phyloP scores from a whole-genome alignment of 2,329 filamentous ascomycete genomes.

The Monilinia vaccinii-corymbosi region DNA sequence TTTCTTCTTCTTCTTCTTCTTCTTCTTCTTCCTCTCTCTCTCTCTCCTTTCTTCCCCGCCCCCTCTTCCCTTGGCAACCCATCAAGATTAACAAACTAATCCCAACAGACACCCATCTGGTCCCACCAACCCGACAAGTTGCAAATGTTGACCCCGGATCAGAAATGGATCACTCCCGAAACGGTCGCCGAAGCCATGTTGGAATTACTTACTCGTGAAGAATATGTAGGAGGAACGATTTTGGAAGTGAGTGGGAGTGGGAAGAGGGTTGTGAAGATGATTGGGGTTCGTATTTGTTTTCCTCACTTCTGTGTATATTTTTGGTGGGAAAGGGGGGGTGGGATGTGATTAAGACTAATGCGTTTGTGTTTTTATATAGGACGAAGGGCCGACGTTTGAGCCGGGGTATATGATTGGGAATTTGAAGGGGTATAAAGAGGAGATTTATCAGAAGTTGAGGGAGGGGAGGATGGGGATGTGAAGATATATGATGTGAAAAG shows the following conservation, averaged over 20 bases:
- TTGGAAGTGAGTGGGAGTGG: slow-evolving; percentile 32
- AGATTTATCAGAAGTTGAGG: not conserved
- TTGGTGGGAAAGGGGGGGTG: not conserved
- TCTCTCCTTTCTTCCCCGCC: not conserved
- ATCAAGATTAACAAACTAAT: not conserved
- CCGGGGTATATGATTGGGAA: slow-evolving; percentile 21
- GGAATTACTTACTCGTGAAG: slow-evolving; percentile 26
- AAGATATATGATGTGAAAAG: not conserved
- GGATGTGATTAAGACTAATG: not conserved
- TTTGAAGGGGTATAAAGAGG: slow-evolving; percentile 23
- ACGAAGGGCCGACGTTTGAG: not conserved
- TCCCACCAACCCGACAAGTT: not conserved
- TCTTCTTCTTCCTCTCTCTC: not conserved
- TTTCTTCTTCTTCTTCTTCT: not conserved
- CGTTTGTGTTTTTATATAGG: not conserved
- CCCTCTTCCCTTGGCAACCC: not conserved
- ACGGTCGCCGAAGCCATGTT: slow-evolving; percentile 30
- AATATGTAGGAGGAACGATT: slow-evolving; percentile 33
- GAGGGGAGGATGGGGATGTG: slow-evolving; percentile 7
- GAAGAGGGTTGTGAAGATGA: slow-evolving; percentile 15
- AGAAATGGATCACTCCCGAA: slow-evolving; percentile 32
- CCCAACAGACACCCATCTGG: not conserved
- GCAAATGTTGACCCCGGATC: not conserved
- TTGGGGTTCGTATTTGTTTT: not conserved
- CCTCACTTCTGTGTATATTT: not conserved